Percentiles rank a stretch among this genome's conserved stretches.
Conservation (phyloP, 1,139 yeast genomes). For the Suhomyces coccinellae region DNA sequence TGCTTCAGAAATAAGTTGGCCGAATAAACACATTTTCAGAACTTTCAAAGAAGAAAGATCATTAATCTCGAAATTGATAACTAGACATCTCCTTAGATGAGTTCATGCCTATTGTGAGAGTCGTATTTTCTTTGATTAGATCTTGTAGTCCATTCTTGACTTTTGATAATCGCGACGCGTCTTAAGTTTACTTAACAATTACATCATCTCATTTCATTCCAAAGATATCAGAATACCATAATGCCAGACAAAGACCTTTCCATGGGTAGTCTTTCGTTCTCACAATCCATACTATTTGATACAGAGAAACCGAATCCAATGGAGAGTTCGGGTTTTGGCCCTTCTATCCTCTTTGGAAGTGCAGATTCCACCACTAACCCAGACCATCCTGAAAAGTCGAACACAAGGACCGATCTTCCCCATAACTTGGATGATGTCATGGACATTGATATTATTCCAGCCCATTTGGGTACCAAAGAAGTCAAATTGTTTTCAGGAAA, state of each 20-base stretch:
- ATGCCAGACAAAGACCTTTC: slow-evolving; percentile 2
- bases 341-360: slow-evolving; percentile 9
- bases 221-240: neutral
- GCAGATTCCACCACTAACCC: neutral
- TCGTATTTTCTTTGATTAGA: too few relatives aligned
- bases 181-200: neutral
- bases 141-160: too few relatives aligned
- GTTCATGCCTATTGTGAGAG: too few relatives aligned
- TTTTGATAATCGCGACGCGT: slow-evolving; percentile 4
- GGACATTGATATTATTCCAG: slow-evolving; percentile 3
- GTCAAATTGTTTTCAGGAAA: slow-evolving; percentile 31
- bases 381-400: too few relatives aligned
- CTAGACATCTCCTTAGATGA: too few relatives aligned
- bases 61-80: too few relatives aligned
- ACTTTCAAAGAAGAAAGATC: too few relatives aligned
- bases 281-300: slow-evolving; percentile 17
- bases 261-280: slow-evolving; percentile 12
- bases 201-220: neutral
- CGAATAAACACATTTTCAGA: too few relatives aligned
- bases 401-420: too few relatives aligned
- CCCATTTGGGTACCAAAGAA: slow-evolving; percentile 14
- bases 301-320: neutral
- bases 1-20: too few relatives aligned
- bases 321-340: slow-evolving; percentile 1
- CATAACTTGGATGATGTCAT: neutral